Percentiles rank a stretch among this genome's conserved stretches.
These are phyloP conservation scores for Termitomyces sp. DNA, from an alignment of 768 basidiomycete genomes.

Conservation along the genomic window DNA sequence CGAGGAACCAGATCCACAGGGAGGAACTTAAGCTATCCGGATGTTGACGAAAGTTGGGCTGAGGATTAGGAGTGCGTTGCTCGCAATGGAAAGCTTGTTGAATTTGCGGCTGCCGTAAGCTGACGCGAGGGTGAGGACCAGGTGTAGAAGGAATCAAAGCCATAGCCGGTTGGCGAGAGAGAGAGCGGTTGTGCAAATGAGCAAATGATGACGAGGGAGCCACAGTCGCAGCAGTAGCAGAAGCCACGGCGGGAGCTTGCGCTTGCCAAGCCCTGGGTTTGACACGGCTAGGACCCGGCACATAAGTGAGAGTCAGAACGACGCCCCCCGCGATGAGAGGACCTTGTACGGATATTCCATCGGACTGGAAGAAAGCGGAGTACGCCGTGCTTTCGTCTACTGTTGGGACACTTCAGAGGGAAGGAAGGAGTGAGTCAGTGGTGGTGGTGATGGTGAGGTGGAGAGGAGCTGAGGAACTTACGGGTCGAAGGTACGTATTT, in stretches of 20 bases:
- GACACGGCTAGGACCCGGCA: neutral
- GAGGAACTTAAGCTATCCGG: neutral
- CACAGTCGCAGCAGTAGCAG: neutral
- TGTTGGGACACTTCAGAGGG: neutral
- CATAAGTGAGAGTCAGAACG: neutral
- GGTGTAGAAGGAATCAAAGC: neutral
- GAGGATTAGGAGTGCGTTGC: neutral
- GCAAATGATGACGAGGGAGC: neutral
- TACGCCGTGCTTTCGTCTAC: neutral
- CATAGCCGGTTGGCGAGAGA: neutral
- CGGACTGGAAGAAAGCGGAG: neutral
- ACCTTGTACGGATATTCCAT: too few relatives aligned
- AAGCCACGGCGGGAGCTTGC: neutral
- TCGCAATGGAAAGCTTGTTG: neutral
- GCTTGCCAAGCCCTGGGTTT: neutral
- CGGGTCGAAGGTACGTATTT: conserved; percentile 8
- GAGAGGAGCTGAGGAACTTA: neutral
- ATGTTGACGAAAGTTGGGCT: too few relatives aligned
- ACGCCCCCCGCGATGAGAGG: neutral
- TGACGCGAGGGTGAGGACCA: neutral
- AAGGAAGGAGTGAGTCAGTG: neutral
- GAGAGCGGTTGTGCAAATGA: too few relatives aligned
- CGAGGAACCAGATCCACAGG: neutral
- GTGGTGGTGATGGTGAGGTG: neutral
- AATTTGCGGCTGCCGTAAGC: neutral